Evolutionary conservation across 164 flowering plant genomes (phyloP), one percentile per base, ranked within the genome.

Genomic region (Taxillus chinensis): DNA sequence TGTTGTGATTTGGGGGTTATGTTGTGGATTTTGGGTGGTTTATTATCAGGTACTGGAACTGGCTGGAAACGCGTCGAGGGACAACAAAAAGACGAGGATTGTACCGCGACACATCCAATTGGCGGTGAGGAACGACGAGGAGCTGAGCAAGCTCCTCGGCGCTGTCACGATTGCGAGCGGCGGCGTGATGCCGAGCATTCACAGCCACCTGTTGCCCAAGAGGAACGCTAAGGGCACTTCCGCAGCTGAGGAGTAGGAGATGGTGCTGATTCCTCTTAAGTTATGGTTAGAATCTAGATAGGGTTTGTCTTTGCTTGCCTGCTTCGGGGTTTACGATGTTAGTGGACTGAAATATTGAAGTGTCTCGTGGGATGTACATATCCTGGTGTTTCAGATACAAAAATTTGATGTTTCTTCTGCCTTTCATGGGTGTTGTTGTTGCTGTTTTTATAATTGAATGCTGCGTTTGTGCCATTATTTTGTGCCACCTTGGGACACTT

Each of bases 61-160:
- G 63, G 82, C 82, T 8, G 82, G 82, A 16, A 79, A 79, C 60
- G 82, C 80, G 0, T 80, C 83, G n/a, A 72, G 80, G 61, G 83
- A 79, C 60, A 79, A 77, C 72, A 76, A 77, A 70, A 77, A 77
- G 74, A 74, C 75, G 15, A 45, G 73, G 8, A 62, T 70, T 1
- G 62, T 65, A 40, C 73, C 73, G 41, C 56, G 73, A 7, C 73
- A 70, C 62, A 65, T 70, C 7, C 73, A 70, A 16, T 39, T 70
- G 51, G 73, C 73, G 5, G 73, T 70, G 48, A 65, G 73, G 52
- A 70, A 70, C 52, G 73, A 70, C 7, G 73, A 70, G 52, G 73
- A 73, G 59, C 43, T 71, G n/a, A 71, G 74, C 66, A 71, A 17
- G 49, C 48, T 71, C 62, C 74, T 71, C 0, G 70, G 73, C 3